Percentiles rank a stretch among this genome's conserved stretches.
Evolutionary conservation across 129 eudicot species (phyloP).

Genomic region (Flaveria sonorensis): DNA sequence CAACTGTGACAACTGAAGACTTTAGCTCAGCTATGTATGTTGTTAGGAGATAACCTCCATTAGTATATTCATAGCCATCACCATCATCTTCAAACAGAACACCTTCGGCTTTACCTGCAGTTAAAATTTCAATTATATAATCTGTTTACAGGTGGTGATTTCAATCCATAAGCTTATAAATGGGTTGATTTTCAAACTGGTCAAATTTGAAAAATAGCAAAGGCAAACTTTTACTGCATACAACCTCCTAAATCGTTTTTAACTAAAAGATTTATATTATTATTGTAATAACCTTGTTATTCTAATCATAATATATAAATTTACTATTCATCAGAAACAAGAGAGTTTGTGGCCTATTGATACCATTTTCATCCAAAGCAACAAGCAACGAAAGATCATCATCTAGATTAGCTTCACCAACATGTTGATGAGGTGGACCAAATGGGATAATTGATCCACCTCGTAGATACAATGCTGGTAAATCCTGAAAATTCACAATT

Average conservation of each 20-base stretch:
- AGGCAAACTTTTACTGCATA: too few relatives aligned
- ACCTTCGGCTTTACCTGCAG: conserved; percentile 89
- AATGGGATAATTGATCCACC: conserved; percentile 91
- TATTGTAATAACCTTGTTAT: neutral
- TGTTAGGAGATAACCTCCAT: conserved; percentile 69
- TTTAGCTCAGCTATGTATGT: conserved; percentile 73
- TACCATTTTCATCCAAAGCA: conserved; percentile 88
- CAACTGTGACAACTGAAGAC: conserved; percentile 62
- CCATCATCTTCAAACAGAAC: conserved; percentile 93
- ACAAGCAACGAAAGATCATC: conserved; percentile 80
- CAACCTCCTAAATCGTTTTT: too few relatives aligned
- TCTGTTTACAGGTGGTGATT: neutral
- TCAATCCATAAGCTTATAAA: neutral
- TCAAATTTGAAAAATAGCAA: too few relatives aligned
- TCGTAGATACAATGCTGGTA: conserved; percentile 72
- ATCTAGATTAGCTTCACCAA: conserved; percentile 65
- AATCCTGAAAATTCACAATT: conserved; percentile 52
- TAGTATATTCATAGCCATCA: conserved; percentile 80
- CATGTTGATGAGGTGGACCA: conserved; percentile 74
- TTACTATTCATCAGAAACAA: neutral
- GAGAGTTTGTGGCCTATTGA: conserved; percentile 11
- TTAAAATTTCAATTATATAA: conserved; percentile 1
- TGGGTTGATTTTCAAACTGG: too few relatives aligned
- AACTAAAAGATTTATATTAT: too few relatives aligned
- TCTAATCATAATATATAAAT: neutral